Evolutionary conservation across 176 grass and related monocot species (phyloP).

Genomic region (Pontederia paniculata): DNA sequence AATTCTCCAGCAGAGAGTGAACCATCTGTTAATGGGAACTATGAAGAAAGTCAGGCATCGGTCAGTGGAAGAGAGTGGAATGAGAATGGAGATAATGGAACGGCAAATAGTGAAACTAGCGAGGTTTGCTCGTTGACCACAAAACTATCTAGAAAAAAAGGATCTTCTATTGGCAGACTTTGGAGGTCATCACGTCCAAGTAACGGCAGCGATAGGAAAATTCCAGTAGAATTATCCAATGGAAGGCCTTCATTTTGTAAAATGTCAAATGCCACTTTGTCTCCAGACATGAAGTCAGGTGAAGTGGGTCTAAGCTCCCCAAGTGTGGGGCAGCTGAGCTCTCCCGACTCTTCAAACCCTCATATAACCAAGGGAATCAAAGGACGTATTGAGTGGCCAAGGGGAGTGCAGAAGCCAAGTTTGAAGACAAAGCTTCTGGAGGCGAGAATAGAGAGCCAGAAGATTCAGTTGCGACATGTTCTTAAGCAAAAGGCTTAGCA

Average conservation of each 20-base stretch:
- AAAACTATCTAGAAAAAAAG: conserved; percentile 47
- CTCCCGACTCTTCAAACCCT: conserved; percentile 2
- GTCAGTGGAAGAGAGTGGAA: conserved; percentile 41
- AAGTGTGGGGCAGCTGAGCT: conserved; percentile 13
- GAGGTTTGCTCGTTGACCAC: conserved; percentile 47
- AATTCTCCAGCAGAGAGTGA: conserved; percentile 54
- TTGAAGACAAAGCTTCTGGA: conserved; percentile 44
- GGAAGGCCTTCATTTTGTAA: neutral
- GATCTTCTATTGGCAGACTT: conserved; percentile 27
- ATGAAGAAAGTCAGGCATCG: conserved; percentile 43
- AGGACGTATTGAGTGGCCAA: neutral
- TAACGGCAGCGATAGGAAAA: conserved; percentile 27
- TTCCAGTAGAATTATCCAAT: neutral
- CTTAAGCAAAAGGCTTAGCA: conserved; percentile 11
- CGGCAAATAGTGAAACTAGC: conserved; percentile 28
- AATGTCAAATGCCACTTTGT: neutral
- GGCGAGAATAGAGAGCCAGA: conserved; percentile 35
- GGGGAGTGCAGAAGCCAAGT: conserved; percentile 18
- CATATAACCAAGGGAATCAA: neutral
- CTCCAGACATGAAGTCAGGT: conserved; percentile 13
- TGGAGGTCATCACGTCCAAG: conserved; percentile 27
- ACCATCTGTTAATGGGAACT: conserved; percentile 41
- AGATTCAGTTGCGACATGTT: neutral
- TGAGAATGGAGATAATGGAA: conserved; percentile 34
- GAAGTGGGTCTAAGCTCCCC: conserved; percentile 2